These are phyloP conservation scores for Pestalotiopsis sp. DNA, from an alignment of 2,329 filamentous ascomycete genomes.

Conservation along the genomic window DNA sequence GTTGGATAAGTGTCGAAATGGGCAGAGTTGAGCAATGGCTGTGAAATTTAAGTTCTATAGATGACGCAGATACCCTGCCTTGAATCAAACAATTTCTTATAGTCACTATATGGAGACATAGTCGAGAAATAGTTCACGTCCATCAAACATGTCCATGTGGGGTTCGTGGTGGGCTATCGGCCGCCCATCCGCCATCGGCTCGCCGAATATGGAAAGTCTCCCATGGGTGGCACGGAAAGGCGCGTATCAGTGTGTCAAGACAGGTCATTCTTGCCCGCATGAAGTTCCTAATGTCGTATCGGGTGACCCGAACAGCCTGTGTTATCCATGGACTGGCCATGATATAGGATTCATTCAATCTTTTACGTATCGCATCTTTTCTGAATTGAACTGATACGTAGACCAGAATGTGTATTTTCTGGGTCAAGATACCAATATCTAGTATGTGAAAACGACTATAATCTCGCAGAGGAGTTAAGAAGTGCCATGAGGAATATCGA, in stretches of 20 bases:
- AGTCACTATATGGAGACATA: background rate
- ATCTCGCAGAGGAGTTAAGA: too few relatives aligned
- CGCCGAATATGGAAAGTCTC: background rate
- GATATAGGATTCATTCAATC: too few relatives aligned
- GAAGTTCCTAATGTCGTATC: background rate
- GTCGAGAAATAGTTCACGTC: background rate
- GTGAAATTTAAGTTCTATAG: too few relatives aligned
- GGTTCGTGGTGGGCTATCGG: background rate
- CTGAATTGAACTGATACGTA: too few relatives aligned
- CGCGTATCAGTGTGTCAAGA: background rate
- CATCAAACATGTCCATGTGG: background rate
- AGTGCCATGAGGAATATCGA: too few relatives aligned
- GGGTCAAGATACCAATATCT: too few relatives aligned
- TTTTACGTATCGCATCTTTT: too few relatives aligned
- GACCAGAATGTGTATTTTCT: too few relatives aligned
- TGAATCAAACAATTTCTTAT: background rate
- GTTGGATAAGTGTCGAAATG: too few relatives aligned
- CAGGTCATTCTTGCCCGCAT: background rate
- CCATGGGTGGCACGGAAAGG: background rate
- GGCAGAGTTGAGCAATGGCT: too few relatives aligned
- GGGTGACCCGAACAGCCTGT: background rate
- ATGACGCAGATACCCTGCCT: background rate
- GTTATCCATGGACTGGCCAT: too few relatives aligned
- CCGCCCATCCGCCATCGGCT: background rate
- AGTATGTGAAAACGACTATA: too few relatives aligned